Conservation (phyloP, 108 stramenopile species). For the Parmales sp. region DNA sequence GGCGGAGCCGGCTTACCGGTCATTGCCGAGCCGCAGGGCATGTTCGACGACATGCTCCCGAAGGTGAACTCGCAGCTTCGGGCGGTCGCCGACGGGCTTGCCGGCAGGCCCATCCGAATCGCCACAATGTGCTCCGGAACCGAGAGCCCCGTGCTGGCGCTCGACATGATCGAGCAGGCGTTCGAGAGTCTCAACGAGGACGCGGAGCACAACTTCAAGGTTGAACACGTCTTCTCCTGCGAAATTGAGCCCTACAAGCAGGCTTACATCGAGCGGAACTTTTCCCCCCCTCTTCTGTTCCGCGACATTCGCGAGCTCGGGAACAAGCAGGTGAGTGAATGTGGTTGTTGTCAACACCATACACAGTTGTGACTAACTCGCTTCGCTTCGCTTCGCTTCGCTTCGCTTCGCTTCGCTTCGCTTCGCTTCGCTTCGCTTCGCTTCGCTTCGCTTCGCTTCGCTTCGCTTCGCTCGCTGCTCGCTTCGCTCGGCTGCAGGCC, state of each 20-base stretch:
- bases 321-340: too few relatives aligned
- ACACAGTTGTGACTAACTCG: too few relatives aligned
- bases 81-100: neutral
- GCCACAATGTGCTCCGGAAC: conserved; percentile 24
- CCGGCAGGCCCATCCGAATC: conserved; percentile 14
- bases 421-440: too few relatives aligned
- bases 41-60: conserved; percentile 20
- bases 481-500: too few relatives aligned
- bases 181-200: neutral
- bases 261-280: conserved; percentile 22
- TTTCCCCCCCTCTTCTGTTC: conserved; percentile 18
- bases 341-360: too few relatives aligned
- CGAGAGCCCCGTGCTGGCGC: conserved; percentile 15
- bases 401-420: too few relatives aligned
- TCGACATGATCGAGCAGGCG: conserved; percentile 13
- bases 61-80: neutral
- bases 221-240: conserved; percentile 17
- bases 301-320: conserved; percentile 25
- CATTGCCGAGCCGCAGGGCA: conserved; percentile 17
- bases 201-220: neutral
- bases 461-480: too few relatives aligned
- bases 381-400: too few relatives aligned
- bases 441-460: too few relatives aligned
- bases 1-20: conserved; percentile 16
- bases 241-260: conserved; percentile 27